These are phyloP conservation scores for Dendrobium chrysotoxum DNA, from an alignment of 106 monocot genomes.

Conservation along the genomic window DNA sequence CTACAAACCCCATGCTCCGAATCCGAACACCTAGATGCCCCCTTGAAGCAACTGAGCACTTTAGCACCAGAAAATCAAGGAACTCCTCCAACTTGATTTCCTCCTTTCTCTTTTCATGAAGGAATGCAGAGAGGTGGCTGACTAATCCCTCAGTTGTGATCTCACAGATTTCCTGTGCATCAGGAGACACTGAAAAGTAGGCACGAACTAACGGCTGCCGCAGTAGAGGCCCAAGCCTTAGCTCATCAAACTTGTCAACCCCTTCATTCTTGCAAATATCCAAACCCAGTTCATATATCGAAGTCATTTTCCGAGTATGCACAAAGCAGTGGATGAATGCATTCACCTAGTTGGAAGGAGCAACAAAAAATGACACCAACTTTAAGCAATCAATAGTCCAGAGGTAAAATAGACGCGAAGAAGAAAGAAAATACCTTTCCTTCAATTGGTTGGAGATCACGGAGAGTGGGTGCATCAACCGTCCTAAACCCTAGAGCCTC, in stretches of 20 bases:
- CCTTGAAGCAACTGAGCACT: slow-evolving; percentile 14
- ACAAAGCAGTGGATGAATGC: slow-evolving; percentile 33
- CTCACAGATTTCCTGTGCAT: slow-evolving; percentile 14
- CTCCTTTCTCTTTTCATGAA: slow-evolving; percentile 8
- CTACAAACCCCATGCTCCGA: slow-evolving; percentile 23
- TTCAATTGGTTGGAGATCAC: slow-evolving; percentile 13
- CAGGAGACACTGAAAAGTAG: slow-evolving; percentile 18
- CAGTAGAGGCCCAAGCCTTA: slow-evolving; percentile 25
- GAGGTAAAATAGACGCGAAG: background rate
- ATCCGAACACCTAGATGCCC: slow-evolving; percentile 25
- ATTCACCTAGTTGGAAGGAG: slow-evolving; percentile 15
- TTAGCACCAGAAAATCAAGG: slow-evolving; percentile 18
- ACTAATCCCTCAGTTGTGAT: slow-evolving; percentile 19
- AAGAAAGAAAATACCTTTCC: slow-evolving; percentile 12
- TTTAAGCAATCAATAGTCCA: background rate
- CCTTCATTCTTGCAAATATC: slow-evolving; percentile 23
- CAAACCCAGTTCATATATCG: slow-evolving; percentile 17
- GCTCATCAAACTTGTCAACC: slow-evolving; percentile 25
- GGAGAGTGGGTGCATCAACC: slow-evolving; percentile 13
- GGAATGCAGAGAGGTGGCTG: background rate
- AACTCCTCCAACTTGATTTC: slow-evolving; percentile 19
- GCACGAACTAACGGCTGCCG: slow-evolving; percentile 19
- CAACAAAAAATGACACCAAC: background rate
- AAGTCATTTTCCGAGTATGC: slow-evolving; percentile 17
- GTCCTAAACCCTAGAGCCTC: slow-evolving; percentile 9